A percentile compares a stretch with the other conserved stretches of the same genome.
Conservation (phyloP, 2,329 filamentous ascomycete species). For the Ophidiomyces ophidiicola region DNA sequence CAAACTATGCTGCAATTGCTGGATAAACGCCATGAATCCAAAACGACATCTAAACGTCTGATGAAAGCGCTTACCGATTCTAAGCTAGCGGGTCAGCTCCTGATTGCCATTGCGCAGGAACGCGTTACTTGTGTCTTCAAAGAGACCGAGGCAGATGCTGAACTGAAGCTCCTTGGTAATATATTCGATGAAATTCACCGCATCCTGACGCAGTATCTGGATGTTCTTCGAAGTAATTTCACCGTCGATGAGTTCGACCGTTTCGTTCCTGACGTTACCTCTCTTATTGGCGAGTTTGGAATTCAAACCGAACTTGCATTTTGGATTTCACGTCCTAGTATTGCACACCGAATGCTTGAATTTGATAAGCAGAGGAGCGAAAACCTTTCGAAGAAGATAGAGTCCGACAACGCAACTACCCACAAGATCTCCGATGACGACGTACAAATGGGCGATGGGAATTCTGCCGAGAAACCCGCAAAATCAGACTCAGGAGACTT, state of each 20-base stretch:
- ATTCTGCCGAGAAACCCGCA: slow-evolving; percentile 15
- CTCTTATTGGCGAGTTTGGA: slow-evolving; percentile 65
- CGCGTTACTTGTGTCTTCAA: slow-evolving; percentile 74
- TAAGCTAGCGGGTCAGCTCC: slow-evolving; percentile 63
- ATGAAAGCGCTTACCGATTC: slow-evolving; percentile 68
- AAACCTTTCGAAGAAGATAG: slow-evolving; percentile 21
- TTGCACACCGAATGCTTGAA: slow-evolving; percentile 51
- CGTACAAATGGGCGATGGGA: slow-evolving; percentile 23
- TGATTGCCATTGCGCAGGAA: slow-evolving; percentile 86
- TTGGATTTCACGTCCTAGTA: slow-evolving; percentile 62
- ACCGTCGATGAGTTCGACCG: slow-evolving; percentile 63
- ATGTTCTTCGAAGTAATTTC: slow-evolving; percentile 72
- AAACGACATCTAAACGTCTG: slow-evolving; percentile 63
- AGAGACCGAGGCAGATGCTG: slow-evolving; percentile 52
- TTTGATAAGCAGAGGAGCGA: slow-evolving; percentile 25
- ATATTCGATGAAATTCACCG: slow-evolving; percentile 84
- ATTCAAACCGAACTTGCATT: slow-evolving; percentile 74
- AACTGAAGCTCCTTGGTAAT: slow-evolving; percentile 78
- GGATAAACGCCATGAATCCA: slow-evolving; percentile 68
- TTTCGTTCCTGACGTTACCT: slow-evolving; percentile 61
- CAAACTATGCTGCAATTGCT: slow-evolving; percentile 69
- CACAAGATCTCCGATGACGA: slow-evolving; percentile 20
- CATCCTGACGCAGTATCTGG: slow-evolving; percentile 75
- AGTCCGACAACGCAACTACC: slow-evolving; percentile 14
- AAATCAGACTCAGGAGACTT: slow-evolving; percentile 5